Percentiles rank a stretch among this genome's conserved stretches.
Evolutionary conservation across 306 rosid species (phyloP).

Genomic region (Cucumis melo): DNA sequence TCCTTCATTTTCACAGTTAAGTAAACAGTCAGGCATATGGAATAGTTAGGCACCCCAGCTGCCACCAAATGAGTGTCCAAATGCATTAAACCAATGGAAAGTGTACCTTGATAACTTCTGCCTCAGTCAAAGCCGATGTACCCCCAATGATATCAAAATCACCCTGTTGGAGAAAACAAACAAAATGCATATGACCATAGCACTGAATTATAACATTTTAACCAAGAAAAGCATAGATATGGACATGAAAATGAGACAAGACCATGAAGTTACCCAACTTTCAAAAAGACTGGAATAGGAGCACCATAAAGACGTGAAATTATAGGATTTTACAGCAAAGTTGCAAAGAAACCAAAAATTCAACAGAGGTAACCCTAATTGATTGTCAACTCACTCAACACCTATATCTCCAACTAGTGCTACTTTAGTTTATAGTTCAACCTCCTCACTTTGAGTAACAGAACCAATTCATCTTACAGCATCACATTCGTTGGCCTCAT

Average conservation of each 20-base stretch:
- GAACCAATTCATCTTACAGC: background rate
- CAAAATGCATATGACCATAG: background rate
- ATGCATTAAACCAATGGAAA: background rate
- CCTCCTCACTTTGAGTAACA: background rate
- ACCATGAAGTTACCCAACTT: background rate
- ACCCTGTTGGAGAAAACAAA: conserved; percentile 35
- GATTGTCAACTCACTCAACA: background rate
- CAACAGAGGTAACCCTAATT: background rate
- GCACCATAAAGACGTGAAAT: background rate
- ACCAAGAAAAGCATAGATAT: background rate
- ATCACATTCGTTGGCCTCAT: background rate
- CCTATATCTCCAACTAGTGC: background rate
- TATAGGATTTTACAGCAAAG: background rate
- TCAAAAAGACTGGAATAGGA: background rate
- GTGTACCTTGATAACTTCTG: conserved; percentile 80
- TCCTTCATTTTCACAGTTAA: no score
- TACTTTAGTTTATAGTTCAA: background rate
- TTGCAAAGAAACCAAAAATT: background rate
- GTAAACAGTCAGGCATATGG: no score
- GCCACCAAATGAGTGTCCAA: background rate
- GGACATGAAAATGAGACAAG: background rate
- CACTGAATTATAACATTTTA: background rate
- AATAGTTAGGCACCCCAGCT: no score
- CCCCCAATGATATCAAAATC: conserved; percentile 97
- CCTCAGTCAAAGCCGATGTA: conserved; percentile 65